Evolutionary conservation across 495 filamentous ascomycete genomes (phyloP), one percentile per base, ranked within the genome.

Genomic region (Melanomma pulvis-pyrius): DNA sequence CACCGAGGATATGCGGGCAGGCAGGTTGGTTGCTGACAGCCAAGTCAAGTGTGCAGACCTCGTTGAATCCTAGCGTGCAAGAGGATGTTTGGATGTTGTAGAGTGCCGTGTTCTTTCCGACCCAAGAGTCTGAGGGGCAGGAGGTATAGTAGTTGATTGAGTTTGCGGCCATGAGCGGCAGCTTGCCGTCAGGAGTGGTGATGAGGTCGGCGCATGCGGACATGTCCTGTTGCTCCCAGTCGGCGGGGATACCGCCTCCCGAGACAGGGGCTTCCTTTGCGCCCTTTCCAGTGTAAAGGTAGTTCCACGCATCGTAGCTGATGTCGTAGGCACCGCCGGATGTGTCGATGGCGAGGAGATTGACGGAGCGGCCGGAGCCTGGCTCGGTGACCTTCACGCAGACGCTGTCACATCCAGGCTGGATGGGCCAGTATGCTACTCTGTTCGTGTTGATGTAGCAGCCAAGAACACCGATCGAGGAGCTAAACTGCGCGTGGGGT

Each of bases 261-360:
- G 26, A 36, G 4, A 36, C 56, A n/a, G 67, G 67, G 30, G 47
- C 12, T 13, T 51, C 54, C 0, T 17, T 26, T 4, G 67, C 67
- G 34, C 24, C n/a, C n/a, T 51, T 5, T 1, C 67, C 67, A 28
- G 32, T 59, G 60, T 59, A 34, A 24, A 69, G 67, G 22, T 65
- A 69, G 39, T 69, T 69, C 67, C 67, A 69, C 13, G 67, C 67
- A 53, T 69, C 67, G 39, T 65, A 69, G 34, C 32, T 48, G 60
- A 69, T 69, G 48, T 69, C 67, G 30, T 59, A 61, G 30, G 60
- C 67, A 12, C 67, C 61, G 48, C 60, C 67, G 11, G 67, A 69
- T 30, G 30, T 54, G 61, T 65, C 67, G 60, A 69, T 30, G 15
- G 64, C 54, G 46, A 69, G 56, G 49, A 69, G 67, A 36, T 69